Evolutionary conservation across 1,139 yeast species (phyloP).

Genomic region (Lodderomyces elongisporus): DNA sequence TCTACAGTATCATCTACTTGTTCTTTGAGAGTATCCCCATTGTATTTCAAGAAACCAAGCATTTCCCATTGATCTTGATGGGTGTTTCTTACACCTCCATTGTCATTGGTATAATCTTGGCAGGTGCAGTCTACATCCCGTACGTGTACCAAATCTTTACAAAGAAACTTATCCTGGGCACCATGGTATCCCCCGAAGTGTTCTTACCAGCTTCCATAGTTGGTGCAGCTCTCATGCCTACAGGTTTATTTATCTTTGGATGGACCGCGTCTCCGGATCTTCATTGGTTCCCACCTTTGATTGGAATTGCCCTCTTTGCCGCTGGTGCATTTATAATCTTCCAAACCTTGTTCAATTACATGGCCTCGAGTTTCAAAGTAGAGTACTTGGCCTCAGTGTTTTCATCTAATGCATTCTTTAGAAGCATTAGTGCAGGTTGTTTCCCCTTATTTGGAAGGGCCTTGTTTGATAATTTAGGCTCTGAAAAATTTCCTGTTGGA

Average conservation of each 20-base stretch:
- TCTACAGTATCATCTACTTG: constrained; percentile 55
- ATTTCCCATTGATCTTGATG: constrained; percentile 28
- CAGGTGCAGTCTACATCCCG: constrained; percentile 19
- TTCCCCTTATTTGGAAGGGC: constrained; percentile 36
- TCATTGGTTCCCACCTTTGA: constrained; percentile 40
- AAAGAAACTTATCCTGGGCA: constrained; percentile 20
- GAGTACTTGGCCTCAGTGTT: constrained; percentile 42
- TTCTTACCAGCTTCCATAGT: constrained; percentile 32
- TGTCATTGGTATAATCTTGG: constrained; percentile 40
- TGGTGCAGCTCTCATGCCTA: constrained; percentile 31
- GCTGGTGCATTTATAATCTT: constrained; percentile 35
- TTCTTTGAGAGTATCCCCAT: constrained; percentile 63
- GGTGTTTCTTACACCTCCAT: constrained; percentile 56
- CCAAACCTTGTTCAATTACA: constrained; percentile 34
- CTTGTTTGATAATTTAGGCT: constrained; percentile 32
- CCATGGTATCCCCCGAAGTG: constrained; percentile 33
- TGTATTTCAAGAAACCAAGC: constrained; percentile 44
- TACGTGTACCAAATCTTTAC: constrained; percentile 19
- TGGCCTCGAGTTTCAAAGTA: too few relatives aligned
- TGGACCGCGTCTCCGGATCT: constrained; percentile 34
- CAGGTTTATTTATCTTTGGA: constrained; percentile 36
- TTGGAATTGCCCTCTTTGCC: constrained; percentile 34
- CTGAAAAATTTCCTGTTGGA: too few relatives aligned
- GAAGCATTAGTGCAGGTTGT: constrained; percentile 34
- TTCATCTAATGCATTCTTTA: constrained; percentile 35